Percentiles rank a stretch among this genome's conserved stretches.
These are phyloP conservation scores for Mucor indicus DNA, from an alignment of 371 early-diverging fungal genomes.

Conservation along the genomic window DNA sequence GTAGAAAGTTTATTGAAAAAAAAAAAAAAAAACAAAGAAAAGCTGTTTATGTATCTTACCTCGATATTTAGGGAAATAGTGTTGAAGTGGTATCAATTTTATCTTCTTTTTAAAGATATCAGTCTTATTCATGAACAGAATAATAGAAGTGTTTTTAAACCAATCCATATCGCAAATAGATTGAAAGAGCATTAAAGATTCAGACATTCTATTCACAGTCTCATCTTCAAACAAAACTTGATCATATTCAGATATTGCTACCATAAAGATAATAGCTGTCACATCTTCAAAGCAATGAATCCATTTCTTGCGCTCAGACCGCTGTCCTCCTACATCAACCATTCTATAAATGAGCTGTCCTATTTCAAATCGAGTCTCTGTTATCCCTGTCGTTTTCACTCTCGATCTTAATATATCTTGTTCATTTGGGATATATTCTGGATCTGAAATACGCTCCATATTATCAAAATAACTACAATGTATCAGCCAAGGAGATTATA, in stretches of 20 bases:
- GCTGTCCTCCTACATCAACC: constrained; percentile 92
- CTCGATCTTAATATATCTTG: constrained; percentile 74
- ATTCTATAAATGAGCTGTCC: constrained; percentile 72
- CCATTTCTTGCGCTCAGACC: constrained; percentile 89
- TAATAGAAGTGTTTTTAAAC: constrained; percentile 68
- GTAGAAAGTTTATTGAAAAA: neutral
- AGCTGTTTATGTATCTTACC: too few relatives aligned
- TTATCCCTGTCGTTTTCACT: constrained; percentile 78
- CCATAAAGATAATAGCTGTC: constrained; percentile 87
- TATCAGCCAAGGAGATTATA: neutral
- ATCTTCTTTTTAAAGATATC: constrained; percentile 72
- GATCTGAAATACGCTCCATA: constrained; percentile 69
- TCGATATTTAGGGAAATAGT: constrained; percentile 68
- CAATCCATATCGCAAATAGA: constrained; percentile 68
- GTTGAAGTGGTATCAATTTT: constrained; percentile 46
- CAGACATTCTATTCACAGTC: constrained; percentile 55
- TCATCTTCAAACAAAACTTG: constrained; percentile 89
- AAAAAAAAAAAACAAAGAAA: too few relatives aligned
- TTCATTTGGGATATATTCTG: constrained; percentile 71
- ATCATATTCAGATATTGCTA: constrained; percentile 87
- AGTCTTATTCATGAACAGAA: constrained; percentile 79
- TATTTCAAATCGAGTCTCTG: constrained; percentile 76
- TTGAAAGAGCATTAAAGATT: constrained; percentile 59
- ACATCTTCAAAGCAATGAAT: constrained; percentile 88
- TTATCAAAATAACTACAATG: constrained; percentile 76